Evolutionary conservation across 805 yeast species (phyloP), one percentile per base, ranked within the genome.

Genomic region (Myxozyma vanderwaltii): DNA sequence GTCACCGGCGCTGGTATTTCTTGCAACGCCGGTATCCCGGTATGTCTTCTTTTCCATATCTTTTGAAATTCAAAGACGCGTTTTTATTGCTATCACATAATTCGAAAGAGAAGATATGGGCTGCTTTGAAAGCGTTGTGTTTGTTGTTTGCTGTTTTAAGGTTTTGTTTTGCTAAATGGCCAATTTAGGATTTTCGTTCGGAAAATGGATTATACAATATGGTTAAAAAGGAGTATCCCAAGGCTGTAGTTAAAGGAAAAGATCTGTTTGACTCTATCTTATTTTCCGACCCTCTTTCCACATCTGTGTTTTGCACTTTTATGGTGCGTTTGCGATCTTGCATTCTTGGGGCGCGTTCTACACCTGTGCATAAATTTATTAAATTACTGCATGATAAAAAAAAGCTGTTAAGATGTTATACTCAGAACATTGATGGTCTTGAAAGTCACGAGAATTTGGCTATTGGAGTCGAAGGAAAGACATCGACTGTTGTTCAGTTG

Each of bases 1-100:
- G 61, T 62, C 35, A 62, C 65, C 13, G 98, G 99, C 6, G 99
- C 99, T 1, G 99, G 99, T 0, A 90, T 92, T 59, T 89, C 97
- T 15, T 90, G 97, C 71, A 89, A 88, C 70, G 97, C 98, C 0
- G 98, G 99, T 0, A 94, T 92, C 48, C 99, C 99, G 1, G 72
- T 68, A 59, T 19, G 73, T 58, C 10, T 41, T 8, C 13, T 39
- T 26, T 36, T 50, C 17, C 39, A 17, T 43, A 35, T 31, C 8
- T 36, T 15, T 17, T 21, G 38, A 24, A 13, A 15, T 38, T 19
- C 52, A 48, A 24, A 36, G 21, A 29, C 39, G 50, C 38, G 26
- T 19, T 4, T 19, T 46, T 6, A 13, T 17, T 5, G 36, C 36
- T 33, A n/a, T n/a, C n/a, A n/a, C n/a, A n/a, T n/a, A n/a, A n/a